Evolutionary conservation across 805 yeast genomes (phyloP).

Genomic region (Naumovozyma castellii): DNA sequence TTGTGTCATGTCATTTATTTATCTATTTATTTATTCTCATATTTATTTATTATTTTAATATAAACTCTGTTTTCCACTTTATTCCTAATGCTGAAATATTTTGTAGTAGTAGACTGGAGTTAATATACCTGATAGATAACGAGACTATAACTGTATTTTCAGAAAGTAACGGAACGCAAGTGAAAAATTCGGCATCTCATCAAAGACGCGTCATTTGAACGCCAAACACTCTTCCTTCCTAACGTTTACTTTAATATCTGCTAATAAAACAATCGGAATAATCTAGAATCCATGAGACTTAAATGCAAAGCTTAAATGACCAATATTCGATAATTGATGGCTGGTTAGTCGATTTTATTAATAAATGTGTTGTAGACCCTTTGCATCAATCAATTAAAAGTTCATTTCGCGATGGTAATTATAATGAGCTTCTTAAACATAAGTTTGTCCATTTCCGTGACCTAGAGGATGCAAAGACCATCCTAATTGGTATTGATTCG

Average conservation of each 20-base stretch:
- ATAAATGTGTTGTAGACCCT: background rate
- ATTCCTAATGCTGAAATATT: background rate
- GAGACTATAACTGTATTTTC: too few relatives aligned
- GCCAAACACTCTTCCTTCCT: too few relatives aligned
- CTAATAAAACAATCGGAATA: too few relatives aligned
- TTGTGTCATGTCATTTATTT: background rate
- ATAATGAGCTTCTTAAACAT: background rate
- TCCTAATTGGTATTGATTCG: background rate
- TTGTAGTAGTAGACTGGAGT: too few relatives aligned
- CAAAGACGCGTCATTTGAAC: too few relatives aligned
- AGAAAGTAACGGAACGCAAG: too few relatives aligned
- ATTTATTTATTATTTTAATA: conserved; percentile 1
- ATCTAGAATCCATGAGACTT: too few relatives aligned
- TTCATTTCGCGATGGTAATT: background rate
- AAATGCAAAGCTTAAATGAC: background rate
- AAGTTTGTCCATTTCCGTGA: background rate
- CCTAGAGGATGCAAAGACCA: background rate
- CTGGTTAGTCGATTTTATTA: background rate
- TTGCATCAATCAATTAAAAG: too few relatives aligned
- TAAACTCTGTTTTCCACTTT: background rate
- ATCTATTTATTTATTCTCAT: background rate
- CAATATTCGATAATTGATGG: background rate
- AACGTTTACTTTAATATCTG: too few relatives aligned
- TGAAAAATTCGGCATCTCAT: too few relatives aligned
- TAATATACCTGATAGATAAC: too few relatives aligned